Base-by-base conservation (phyloP, 2,329 filamentous ascomycete species). In the Sclerotinia glacialis region DNA sequence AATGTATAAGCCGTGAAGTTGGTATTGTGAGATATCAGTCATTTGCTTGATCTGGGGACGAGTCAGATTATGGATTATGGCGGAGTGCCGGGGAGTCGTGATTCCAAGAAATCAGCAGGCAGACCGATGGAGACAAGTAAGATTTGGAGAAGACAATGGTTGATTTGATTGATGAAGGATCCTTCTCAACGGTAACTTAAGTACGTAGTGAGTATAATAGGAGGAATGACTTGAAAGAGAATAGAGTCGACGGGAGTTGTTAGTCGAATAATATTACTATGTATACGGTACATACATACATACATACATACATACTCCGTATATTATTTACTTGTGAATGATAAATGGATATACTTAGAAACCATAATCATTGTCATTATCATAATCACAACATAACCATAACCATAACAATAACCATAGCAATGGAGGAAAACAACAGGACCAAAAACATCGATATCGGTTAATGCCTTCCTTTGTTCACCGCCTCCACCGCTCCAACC, bases 11-110 rank as follows among this genome's bases (percentile, higher is more conserved):
- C 9, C 26, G 18, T 49, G n/a, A 46, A 52, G 37, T 31, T 31
- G 46, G 26, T 65, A 58, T 52, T 58, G 63, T 65, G 37, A 65
- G 64, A 65, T 65, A 60, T 52, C 63, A 65, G 44, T 60, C 64
- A 65, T 16, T 53, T 65, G 54, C 34, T 58, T 58, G 53, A 3
- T n/a, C 64, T 28, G 44, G 21, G 31, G 54, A 40, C 46, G 54
- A 65, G 63, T 65, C 40, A 59, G 54, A 23, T 28, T 11, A 46
- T 44, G 40, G 54, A 23, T 28, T 11, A 46, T 44, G 40, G 14
- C 28, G 42, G 54, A 65, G 23, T 59, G 44, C 34, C 50, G 54
- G 54, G 54, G 31, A 14, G n/a, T 23, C n/a, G 54, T 59, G 54
- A 65, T 50, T 59, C 46, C 34, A 44, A 23, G 34, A 52, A 42